Evolutionary conservation across 768 basidiomycete species (phyloP), one percentile per base, ranked within the genome.

Genomic region (Phanerodontia chrysosporium): DNA sequence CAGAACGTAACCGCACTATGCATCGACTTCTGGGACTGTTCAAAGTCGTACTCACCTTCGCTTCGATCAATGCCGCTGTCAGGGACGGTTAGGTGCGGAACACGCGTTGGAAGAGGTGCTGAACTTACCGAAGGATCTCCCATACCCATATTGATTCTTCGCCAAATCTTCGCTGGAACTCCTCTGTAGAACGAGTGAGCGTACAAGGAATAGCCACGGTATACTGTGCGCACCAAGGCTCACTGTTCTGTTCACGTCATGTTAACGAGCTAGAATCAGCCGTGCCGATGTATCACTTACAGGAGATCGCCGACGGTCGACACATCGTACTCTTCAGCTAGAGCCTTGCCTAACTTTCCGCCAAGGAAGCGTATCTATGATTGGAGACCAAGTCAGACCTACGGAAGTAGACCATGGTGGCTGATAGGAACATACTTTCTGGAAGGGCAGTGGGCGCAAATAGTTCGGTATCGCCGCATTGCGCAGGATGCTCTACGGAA

Each of bases 361-460:
- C 97, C 97, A 0, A 99, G 77, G 65, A 92, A 92, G 12, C 97
- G 84, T 68, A 99, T 98, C 92, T 95, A 64, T n/a, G 6, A 27
- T 32, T 21, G 25, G 14, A 42, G 22, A 5, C 12, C 3, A 51
- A 28, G 49, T 51, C 14, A 9, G 12, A 51, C 8, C 27, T 13
- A 27, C 13, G 30, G 30, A 14, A 9, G 30, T 24, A 27, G 4
- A 29, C 21, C 24, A 14, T 10, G 49, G 8, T 21, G 18, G 24
- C 49, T 16, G 30, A 46, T 3, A 22, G 45, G 36, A 72, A n/a
- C n/a, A n/a, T n/a, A n/a, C 73, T 69, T 74, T 74, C 58, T 74
- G 73, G 55, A 98, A 98, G n/a, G 82, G 76, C 71, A 98, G 78
- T 2, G 95, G 91, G 39, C 77, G 78, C 49, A 98, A 77, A 70